These are phyloP conservation scores for Coelastrella sp. DNA, from an alignment of 139 green algal species.

Conservation along the genomic window DNA sequence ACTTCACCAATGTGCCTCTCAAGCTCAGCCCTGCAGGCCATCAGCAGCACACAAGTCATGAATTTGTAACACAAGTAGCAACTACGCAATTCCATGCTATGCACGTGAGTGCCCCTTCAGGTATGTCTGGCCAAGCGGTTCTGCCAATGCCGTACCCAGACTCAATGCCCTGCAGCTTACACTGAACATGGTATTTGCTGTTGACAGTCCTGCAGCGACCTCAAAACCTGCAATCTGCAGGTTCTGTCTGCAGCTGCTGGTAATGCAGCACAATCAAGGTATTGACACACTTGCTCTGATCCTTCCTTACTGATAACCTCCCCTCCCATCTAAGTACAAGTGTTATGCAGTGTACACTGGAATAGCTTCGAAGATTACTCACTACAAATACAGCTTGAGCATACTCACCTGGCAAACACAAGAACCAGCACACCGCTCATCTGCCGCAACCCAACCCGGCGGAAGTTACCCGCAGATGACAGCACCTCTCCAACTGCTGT, in stretches of 20 bases:
- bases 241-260: too few relatives aligned
- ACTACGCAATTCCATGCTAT: not conserved
- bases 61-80: not conserved
- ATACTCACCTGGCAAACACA: constrained; percentile 71
- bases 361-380: not conserved
- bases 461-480: constrained; percentile 50
- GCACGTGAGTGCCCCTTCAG: too few relatives aligned
- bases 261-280: too few relatives aligned
- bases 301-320: too few relatives aligned
- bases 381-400: not conserved
- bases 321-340: too few relatives aligned
- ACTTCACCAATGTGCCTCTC: constrained; percentile 79
- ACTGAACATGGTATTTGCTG: too few relatives aligned
- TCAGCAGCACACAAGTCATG: not conserved
- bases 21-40: constrained; percentile 49
- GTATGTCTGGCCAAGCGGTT: too few relatives aligned
- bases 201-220: too few relatives aligned
- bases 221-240: too few relatives aligned
- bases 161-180: too few relatives aligned
- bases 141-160: too few relatives aligned
- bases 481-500: constrained; percentile 59
- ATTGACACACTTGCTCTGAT: too few relatives aligned
- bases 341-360: not conserved
- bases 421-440: constrained; percentile 87
- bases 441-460: constrained; percentile 81